Evolutionary conservation across 139 green algal genomes (phyloP).

Genomic region (Tetradesmus obliquus): DNA sequence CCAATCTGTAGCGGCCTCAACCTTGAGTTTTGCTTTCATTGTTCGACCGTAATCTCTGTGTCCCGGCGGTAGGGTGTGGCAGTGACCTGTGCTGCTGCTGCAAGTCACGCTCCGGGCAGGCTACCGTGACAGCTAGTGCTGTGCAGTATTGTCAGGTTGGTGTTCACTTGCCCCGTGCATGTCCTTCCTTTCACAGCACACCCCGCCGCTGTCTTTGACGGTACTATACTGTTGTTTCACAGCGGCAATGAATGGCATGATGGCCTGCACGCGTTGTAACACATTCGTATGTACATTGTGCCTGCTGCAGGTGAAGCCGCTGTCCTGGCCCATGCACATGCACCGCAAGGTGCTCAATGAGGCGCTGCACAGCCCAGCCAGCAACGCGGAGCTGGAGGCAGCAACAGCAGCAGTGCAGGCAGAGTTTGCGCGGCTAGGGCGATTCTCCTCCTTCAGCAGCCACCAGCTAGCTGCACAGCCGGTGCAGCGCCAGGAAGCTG

Average conservation of each 20-base stretch:
- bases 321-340: slow-evolving; percentile 54
- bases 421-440: slow-evolving; percentile 21
- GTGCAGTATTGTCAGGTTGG: no score
- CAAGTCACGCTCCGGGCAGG: no score
- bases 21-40: not conserved
- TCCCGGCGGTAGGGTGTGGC: no score
- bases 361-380: slow-evolving; percentile 42
- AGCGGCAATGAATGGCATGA: not conserved
- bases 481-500: not conserved
- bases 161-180: no score
- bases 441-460: slow-evolving; percentile 24
- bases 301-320: slow-evolving; percentile 77
- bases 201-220: not conserved
- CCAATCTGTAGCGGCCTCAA: not conserved
- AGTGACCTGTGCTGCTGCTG: no score
- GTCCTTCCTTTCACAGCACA: not conserved
- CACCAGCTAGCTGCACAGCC: not conserved
- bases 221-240: not conserved
- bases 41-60: not conserved
- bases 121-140: no score
- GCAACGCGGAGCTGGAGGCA: slow-evolving; percentile 20
- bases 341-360: slow-evolving; percentile 59
- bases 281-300: slow-evolving; percentile 50
- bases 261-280: not conserved
- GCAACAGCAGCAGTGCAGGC: slow-evolving; percentile 12